Conservation (phyloP, 2,329 filamentous ascomycete genomes). For the Gyromitra esculenta region DNA sequence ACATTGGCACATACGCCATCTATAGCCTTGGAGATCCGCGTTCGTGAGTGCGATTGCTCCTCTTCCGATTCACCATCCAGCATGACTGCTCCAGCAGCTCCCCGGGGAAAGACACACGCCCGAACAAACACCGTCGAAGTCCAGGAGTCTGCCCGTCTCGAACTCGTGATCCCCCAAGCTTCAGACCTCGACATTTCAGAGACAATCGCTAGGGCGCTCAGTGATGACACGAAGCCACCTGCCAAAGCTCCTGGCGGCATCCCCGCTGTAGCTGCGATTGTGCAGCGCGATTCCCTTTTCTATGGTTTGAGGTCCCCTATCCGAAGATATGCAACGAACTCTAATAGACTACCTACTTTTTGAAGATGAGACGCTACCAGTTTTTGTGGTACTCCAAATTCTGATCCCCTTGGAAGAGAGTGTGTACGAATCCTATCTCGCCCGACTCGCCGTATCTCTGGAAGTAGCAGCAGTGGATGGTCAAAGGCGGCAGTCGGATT, state of each 20-base stretch:
- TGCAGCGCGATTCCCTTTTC: slow-evolving; percentile 72
- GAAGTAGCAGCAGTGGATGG: slow-evolving; percentile 74
- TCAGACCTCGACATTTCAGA: slow-evolving; percentile 68
- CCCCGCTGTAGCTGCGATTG: slow-evolving; percentile 68
- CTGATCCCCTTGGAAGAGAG: slow-evolving; percentile 68
- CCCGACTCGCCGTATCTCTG: slow-evolving; percentile 72
- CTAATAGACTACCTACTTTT: slow-evolving; percentile 52
- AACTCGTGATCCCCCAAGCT: slow-evolving; percentile 69
- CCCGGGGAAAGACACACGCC: slow-evolving; percentile 47
- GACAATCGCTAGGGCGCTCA: slow-evolving; percentile 62
- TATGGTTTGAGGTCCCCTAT: slow-evolving; percentile 67
- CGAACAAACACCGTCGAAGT: slow-evolving; percentile 62
- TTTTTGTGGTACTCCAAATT: slow-evolving; percentile 75
- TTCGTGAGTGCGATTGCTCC: slow-evolving; percentile 12
- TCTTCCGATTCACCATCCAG: slow-evolving; percentile 13
- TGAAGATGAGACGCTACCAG: slow-evolving; percentile 76
- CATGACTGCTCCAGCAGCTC: slow-evolving; percentile 49
- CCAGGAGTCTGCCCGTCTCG: slow-evolving; percentile 69
- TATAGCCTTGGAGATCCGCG: neutral
- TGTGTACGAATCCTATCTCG: slow-evolving; percentile 69
- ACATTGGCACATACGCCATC: slow-evolving; percentile 15
- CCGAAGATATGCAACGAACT: neutral
- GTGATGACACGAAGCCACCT: slow-evolving; percentile 35
- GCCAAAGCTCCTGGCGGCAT: slow-evolving; percentile 60
- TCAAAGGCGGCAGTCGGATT: slow-evolving; percentile 62